These are phyloP conservation scores for Cercospora sojina DNA, from an alignment of 2,329 filamentous ascomycete genomes.

Conservation along the genomic window DNA sequence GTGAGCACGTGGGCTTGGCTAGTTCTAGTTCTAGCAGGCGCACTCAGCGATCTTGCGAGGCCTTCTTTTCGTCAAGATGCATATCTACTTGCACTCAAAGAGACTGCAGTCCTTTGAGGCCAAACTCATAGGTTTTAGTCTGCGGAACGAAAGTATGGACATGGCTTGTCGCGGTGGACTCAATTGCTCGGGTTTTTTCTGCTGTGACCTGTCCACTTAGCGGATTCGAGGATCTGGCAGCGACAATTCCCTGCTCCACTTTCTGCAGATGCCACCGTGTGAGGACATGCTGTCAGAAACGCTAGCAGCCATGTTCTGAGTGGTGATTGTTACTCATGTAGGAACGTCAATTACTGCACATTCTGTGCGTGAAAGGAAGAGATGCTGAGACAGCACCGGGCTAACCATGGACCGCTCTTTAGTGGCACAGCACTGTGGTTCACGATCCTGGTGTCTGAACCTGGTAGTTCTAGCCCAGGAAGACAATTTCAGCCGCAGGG, in stretches of 20 bases:
- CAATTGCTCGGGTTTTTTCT: neutral
- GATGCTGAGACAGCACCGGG: neutral
- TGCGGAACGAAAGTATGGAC: neutral
- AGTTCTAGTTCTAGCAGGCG: too few relatives aligned
- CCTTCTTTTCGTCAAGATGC: neutral
- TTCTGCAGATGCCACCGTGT: neutral
- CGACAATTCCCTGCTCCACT: neutral
- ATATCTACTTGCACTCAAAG: neutral
- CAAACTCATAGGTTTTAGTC: neutral
- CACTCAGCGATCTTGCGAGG: neutral
- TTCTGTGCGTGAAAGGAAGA: neutral
- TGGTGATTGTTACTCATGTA: neutral
- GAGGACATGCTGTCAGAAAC: neutral
- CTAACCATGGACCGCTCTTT: neutral
- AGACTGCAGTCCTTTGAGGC: neutral
- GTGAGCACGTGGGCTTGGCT: slow-evolving; percentile 4
- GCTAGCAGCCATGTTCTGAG: neutral
- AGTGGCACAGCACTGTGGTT: neutral
- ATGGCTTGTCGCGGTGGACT: neutral
- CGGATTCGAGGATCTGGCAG: neutral
- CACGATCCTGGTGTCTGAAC: neutral
- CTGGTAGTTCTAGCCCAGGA: neutral
- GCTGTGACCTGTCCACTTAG: neutral
- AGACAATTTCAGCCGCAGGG: neutral
- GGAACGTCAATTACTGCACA: neutral